A percentile compares a stretch with the other conserved stretches of the same genome.
These are phyloP conservation scores for Plasmodium gaboni DNA, from an alignment of 169 alveolate genomes.

Conservation along the genomic window DNA sequence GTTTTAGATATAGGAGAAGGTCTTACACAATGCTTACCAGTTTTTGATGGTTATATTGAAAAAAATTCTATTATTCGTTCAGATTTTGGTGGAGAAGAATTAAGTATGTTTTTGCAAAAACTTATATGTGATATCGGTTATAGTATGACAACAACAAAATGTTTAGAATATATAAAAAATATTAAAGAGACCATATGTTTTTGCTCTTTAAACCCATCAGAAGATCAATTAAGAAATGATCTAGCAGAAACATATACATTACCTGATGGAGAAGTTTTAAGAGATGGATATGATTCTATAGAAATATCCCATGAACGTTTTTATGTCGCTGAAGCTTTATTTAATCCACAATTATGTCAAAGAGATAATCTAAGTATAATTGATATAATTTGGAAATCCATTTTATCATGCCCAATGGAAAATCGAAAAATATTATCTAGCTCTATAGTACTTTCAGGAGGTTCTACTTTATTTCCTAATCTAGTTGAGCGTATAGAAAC, in stretches of 20 bases:
- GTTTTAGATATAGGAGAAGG: conserved; percentile 92
- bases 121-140: conserved; percentile 87
- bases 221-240: conserved; percentile 84
- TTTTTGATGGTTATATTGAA: conserved; percentile 91
- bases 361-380: conserved; percentile 78
- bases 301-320: conserved; percentile 88
- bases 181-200: conserved; percentile 89
- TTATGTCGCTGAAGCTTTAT: conserved; percentile 89
- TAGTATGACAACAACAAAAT: conserved; percentile 86
- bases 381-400: conserved; percentile 81
- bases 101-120: conserved; percentile 88
- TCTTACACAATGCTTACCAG: conserved; percentile 91
- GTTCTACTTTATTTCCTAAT: conserved; percentile 80
- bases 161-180: conserved; percentile 82
- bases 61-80: conserved; percentile 85
- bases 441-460: conserved; percentile 82
- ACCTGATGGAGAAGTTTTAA: conserved; percentile 90
- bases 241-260: conserved; percentile 80
- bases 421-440: conserved; percentile 80
- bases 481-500: conserved; percentile 79
- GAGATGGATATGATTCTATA: conserved; percentile 86
- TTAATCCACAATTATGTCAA: conserved; percentile 84
- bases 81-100: conserved; percentile 90
- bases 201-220: conserved; percentile 88
- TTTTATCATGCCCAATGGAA: conserved; percentile 77